These are phyloP conservation scores for Colletotrichum kahawae DNA, from an alignment of 2,329 filamentous ascomycete genomes.

Conservation along the genomic window DNA sequence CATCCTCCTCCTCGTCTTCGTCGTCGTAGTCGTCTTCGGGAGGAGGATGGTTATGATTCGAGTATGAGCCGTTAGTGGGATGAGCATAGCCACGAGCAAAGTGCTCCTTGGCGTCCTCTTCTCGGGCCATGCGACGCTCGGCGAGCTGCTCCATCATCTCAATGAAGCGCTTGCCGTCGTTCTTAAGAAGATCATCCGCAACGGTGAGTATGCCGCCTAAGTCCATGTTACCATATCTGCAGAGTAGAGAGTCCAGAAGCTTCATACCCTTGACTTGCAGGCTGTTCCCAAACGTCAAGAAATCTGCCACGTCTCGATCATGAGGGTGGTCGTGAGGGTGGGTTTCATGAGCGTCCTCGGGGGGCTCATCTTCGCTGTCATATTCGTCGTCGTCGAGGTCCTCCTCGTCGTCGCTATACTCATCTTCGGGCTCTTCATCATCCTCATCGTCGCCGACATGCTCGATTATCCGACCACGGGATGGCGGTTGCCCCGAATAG, in stretches of 20 bases:
- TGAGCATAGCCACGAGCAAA: conserved; percentile 65
- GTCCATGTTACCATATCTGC: conserved; percentile 52
- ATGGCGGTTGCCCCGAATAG: conserved; percentile 71
- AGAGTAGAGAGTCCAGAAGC: conserved; percentile 48
- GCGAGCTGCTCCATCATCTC: conserved; percentile 99
- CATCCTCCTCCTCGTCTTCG: conserved; percentile 62
- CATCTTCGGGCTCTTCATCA: conserved; percentile 62
- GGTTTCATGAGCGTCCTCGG: conserved; percentile 63
- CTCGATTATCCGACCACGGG: conserved; percentile 75
- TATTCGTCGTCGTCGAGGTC: conserved; percentile 59
- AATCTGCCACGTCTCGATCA: conserved; percentile 77
- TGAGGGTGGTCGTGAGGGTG: conserved; percentile 42
- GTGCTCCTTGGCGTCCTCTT: conserved; percentile 81
- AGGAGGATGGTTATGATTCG: conserved; percentile 74
- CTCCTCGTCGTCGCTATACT: conserved; percentile 54
- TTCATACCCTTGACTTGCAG: conserved; percentile 85
- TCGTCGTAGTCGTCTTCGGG: conserved; percentile 78
- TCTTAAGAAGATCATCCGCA: conserved; percentile 96
- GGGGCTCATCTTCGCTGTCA: conserved; percentile 68
- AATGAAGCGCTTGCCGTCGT: conserved; percentile 99
- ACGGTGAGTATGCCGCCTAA: conserved; percentile 97
- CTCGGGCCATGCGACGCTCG: conserved; percentile 94
- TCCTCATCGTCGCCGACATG: conserved; percentile 62
- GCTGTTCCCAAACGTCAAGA: conserved; percentile 97
- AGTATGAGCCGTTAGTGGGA: conserved; percentile 63